phyloP scores from a whole-genome alignment of 257 asterid genomes.

The Jacaranda mimosifolia region DNA sequence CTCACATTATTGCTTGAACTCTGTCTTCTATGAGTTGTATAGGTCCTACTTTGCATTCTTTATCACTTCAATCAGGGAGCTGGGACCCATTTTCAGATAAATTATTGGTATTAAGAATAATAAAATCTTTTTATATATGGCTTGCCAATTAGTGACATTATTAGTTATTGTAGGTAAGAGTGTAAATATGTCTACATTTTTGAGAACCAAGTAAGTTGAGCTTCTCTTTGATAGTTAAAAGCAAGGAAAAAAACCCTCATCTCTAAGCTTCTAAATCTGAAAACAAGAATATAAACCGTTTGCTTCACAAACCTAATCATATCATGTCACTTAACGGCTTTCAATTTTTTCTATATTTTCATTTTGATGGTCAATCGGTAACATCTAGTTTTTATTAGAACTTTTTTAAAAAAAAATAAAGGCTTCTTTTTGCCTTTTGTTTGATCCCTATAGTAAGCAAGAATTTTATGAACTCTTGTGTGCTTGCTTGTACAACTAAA shows the following conservation, averaged over 20 bases:
- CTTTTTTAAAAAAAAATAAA: no score
- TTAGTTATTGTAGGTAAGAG: constrained; percentile 28
- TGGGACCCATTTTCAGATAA: constrained; percentile 32
- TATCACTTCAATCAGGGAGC: neutral
- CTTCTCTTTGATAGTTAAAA: constrained; percentile 25
- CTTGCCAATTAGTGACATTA: constrained; percentile 4
- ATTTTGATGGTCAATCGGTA: no score
- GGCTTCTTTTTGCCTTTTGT: no score
- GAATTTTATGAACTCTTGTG: no score
- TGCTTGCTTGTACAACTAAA: no score
- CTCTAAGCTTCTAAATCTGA: neutral
- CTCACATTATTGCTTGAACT: constrained; percentile 41
- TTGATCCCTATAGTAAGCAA: no score
- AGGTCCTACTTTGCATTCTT: constrained; percentile 22
- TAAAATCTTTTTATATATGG: constrained; percentile 5
- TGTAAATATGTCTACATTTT: constrained; percentile 48
- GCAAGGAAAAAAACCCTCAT: neutral
- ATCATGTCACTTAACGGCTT: no score
- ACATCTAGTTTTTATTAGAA: no score
- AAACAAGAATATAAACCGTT: constrained; percentile 30
- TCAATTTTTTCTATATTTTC: no score
- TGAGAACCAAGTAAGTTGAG: constrained; percentile 31
- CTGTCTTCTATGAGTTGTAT: constrained; percentile 40
- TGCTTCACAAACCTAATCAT: no score
- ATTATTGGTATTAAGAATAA: constrained; percentile 6